These are phyloP conservation scores for Aspergillus nomiae DNA, from an alignment of 2,329 filamentous ascomycete species.

Conservation along the genomic window DNA sequence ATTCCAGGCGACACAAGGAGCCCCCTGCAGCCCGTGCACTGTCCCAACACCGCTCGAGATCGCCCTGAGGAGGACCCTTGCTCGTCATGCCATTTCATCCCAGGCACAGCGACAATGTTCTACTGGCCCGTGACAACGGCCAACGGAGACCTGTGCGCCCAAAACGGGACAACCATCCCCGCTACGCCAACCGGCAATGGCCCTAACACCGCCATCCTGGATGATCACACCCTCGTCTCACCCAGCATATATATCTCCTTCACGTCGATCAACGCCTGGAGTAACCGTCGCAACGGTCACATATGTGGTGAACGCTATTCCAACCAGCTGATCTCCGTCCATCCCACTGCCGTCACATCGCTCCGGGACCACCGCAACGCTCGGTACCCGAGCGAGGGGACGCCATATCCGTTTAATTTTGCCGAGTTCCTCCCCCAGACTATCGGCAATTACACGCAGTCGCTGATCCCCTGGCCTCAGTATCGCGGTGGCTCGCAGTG, in stretches of 20 bases:
- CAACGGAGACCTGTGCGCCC: slow-evolving; percentile 21
- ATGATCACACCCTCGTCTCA: slow-evolving; percentile 22
- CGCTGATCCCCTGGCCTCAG: slow-evolving; percentile 25
- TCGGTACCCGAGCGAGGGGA: slow-evolving; percentile 21
- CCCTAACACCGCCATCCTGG: slow-evolving; percentile 23
- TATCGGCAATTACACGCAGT: slow-evolving; percentile 21
- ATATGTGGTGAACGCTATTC: slow-evolving; percentile 21
- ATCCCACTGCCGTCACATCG: slow-evolving; percentile 18
- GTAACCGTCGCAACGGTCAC: slow-evolving; percentile 20
- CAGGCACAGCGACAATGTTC: slow-evolving; percentile 24
- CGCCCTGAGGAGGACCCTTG: slow-evolving; percentile 24
- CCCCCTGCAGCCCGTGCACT: slow-evolving; percentile 18
- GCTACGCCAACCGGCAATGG: slow-evolving; percentile 15
- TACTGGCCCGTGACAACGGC: slow-evolving; percentile 27
- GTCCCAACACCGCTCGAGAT: slow-evolving; percentile 14
- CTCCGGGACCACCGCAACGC: slow-evolving; percentile 24
- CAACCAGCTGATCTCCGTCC: slow-evolving; percentile 21
- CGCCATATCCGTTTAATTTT: slow-evolving; percentile 24
- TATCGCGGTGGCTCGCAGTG: slow-evolving; percentile 25
- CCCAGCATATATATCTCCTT: slow-evolving; percentile 27
- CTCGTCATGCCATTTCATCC: slow-evolving; percentile 24
- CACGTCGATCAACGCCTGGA: slow-evolving; percentile 24
- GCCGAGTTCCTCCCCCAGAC: slow-evolving; percentile 23
- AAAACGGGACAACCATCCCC: slow-evolving; percentile 23
- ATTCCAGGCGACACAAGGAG: slow-evolving; percentile 22